Conservation (phyloP, 768 basidiomycete genomes). For the Xerocomus spinulosus region DNA sequence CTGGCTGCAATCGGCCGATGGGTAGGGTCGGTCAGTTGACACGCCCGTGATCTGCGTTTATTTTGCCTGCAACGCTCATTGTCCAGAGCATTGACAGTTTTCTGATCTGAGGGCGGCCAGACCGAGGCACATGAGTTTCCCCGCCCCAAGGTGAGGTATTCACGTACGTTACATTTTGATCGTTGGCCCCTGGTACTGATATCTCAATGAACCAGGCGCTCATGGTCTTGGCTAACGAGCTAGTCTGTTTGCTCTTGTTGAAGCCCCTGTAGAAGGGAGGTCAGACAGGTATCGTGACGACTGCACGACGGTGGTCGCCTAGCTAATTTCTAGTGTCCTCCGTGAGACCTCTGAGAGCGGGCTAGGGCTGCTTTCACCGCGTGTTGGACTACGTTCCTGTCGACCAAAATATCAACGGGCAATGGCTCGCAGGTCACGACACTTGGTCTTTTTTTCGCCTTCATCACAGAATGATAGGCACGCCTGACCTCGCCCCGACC, state of each 20-base stretch:
- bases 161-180: background rate
- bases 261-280: background rate
- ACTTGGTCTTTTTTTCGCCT: background rate
- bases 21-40: background rate
- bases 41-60: background rate
- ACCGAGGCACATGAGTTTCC: background rate
- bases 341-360: no score
- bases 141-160: background rate
- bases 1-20: background rate
- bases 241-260: background rate
- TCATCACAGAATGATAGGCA: background rate
- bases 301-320: background rate
- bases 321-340: background rate
- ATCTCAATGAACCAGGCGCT: background rate
- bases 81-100: background rate
- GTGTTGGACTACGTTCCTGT: background rate
- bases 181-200: background rate
- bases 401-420: background rate
- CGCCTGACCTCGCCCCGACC: background rate
- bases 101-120: background rate
- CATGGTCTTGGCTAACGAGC: background rate
- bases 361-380: background rate
- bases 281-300: background rate
- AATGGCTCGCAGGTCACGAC: background rate
- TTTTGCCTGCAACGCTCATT: background rate